These are phyloP conservation scores for Dendrocalamus sinicus DNA, from an alignment of 176 grass and related monocot species.

Conservation along the genomic window DNA sequence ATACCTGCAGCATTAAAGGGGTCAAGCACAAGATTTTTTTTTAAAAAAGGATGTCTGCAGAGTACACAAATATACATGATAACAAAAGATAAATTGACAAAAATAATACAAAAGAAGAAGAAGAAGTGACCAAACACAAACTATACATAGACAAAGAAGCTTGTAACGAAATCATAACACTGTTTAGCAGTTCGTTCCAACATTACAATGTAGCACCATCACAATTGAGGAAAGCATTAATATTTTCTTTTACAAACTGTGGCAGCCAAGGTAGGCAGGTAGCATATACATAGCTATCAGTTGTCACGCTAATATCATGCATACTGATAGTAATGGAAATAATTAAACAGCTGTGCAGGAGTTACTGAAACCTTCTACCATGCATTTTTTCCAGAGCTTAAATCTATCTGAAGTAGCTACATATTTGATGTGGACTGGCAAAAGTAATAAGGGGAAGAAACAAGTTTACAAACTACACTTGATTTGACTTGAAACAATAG, in stretches of 20 bases:
- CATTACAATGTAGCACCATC: background rate
- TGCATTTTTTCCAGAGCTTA: conserved; percentile 1
- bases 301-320: background rate
- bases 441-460: conserved; percentile 31
- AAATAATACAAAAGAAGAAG: conserved; percentile 38
- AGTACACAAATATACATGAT: conserved; percentile 29
- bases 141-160: background rate
- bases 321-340: conserved; percentile 4
- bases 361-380: background rate
- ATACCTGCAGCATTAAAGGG: conserved; percentile 60
- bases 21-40: conserved; percentile 8
- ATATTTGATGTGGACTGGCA: conserved; percentile 21
- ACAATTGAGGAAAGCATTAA: background rate
- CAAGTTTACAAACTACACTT: background rate
- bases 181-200: conserved; percentile 15
- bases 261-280: background rate
- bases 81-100: conserved; percentile 18
- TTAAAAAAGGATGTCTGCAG: background rate
- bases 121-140: conserved; percentile 3
- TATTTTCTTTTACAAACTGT: conserved; percentile 5
- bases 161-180: background rate
- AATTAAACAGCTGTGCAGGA: background rate
- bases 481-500: background rate
- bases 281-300: background rate
- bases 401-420: background rate